Base-by-base conservation (phyloP, 2,329 filamentous ascomycete genomes). In the Sclerotinia nivalis region DNA sequence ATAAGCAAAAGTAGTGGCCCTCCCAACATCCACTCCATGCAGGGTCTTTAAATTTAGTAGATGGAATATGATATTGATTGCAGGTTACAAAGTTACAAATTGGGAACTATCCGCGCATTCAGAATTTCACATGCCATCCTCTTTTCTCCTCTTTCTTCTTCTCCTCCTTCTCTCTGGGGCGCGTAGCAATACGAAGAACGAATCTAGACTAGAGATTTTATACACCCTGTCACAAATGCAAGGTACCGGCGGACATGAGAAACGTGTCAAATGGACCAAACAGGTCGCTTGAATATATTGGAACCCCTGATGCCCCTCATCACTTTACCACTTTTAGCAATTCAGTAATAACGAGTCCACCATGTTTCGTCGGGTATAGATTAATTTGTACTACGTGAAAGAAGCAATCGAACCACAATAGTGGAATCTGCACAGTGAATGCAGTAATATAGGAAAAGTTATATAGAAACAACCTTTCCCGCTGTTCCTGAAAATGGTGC, bases 21-120 rank as follows among this genome's bases (percentile, higher is more conserved):
- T 40, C 15, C 8, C 8, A 12, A 52, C 10, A 52, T 40, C 47
- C 31, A 28, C 5, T 34, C 61, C 52, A 22, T 28, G n/a, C 22
- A n/a, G 13, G 4, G 25, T 52, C n/a, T 52, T n/a, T 15, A 40
- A 52, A 7, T 50, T 65, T 5, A n/a, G 28, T 40, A 7, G 61
- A 54, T 65, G 47, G 40, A 65, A 28, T 40, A 15, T 40, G 47
- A 52, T 59, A 28, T 49, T 25, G n/a, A 64, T 65, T 65, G n/a
- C 47, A 65, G 31, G 47, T n/a, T 25, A 65, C 40, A 15, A 43
- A 43, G 1, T 43, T 43, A 43, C 40, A 7, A 52, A 52, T 13
- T 40, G 15, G 61, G 61, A 28, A 52, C 47, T 43, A 15, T 65
- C 47, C 47, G 49, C 47, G 47, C 61, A 54, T 40, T 5, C 9